Conservation (phyloP, 768 basidiomycete genomes). For the Tylopilus sp. region DNA sequence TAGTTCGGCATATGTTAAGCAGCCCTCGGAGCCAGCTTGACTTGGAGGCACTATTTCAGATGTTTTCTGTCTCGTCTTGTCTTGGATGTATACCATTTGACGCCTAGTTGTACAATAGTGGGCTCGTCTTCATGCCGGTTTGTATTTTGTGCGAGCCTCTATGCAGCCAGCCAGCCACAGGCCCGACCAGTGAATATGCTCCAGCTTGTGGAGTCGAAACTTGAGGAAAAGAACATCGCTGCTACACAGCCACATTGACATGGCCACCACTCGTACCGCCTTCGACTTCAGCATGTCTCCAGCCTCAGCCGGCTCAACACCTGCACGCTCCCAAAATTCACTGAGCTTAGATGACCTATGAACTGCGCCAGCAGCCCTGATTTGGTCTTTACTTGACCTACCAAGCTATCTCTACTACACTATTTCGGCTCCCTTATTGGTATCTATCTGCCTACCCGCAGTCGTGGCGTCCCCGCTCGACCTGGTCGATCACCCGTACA, state of each 20-base stretch:
- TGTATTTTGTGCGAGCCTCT: too few relatives aligned
- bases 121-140: too few relatives aligned
- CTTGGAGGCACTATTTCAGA: neutral
- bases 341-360: constrained; percentile 1
- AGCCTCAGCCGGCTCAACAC: too few relatives aligned
- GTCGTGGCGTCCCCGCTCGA: constrained; percentile 24
- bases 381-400: constrained; percentile 21
- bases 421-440: constrained; percentile 26
- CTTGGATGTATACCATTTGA: neutral
- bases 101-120: too few relatives aligned
- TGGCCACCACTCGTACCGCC: neutral
- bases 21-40: neutral
- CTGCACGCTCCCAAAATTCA: neutral
- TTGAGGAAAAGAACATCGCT: too few relatives aligned
- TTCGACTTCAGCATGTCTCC: neutral
- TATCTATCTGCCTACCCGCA: constrained; percentile 13
- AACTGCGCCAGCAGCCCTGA: constrained; percentile 6
- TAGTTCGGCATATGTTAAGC: neutral
- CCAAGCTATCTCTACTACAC: constrained; percentile 16
- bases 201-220: too few relatives aligned
- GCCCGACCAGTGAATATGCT: too few relatives aligned
- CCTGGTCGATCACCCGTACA: constrained; percentile 23
- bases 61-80: neutral
- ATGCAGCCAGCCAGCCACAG: too few relatives aligned
- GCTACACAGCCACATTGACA: too few relatives aligned